Evolutionary conservation across 495 filamentous ascomycete genomes (phyloP).

Genomic region (Xylaria grammica): DNA sequence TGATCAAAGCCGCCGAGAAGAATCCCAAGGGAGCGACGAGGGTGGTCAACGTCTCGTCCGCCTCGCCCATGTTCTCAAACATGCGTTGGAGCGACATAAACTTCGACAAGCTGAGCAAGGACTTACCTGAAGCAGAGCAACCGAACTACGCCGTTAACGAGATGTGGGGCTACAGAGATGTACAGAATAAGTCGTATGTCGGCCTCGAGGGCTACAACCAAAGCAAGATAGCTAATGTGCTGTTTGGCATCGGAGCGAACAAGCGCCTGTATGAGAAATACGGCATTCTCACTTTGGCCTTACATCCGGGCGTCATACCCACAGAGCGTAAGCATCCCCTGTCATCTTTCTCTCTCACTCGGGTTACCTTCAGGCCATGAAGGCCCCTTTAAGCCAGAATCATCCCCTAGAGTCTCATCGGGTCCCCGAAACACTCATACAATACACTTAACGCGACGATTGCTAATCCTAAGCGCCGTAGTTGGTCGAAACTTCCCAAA

Average conservation of each 20-base stretch:
- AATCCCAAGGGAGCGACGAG: constrained; percentile 44
- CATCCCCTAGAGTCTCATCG: too few relatives aligned
- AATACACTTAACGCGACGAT: too few relatives aligned
- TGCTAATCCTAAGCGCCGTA: too few relatives aligned
- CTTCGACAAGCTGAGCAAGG: constrained; percentile 46
- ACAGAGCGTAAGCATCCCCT: too few relatives aligned
- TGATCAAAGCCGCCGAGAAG: constrained; percentile 44
- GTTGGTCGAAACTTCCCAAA: constrained; percentile 31
- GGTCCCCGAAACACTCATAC: too few relatives aligned
- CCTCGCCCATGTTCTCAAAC: constrained; percentile 28
- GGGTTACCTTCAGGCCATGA: too few relatives aligned
- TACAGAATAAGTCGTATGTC: constrained; percentile 44
- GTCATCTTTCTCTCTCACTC: too few relatives aligned
- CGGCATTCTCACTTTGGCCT: constrained; percentile 40
- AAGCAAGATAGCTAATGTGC: constrained; percentile 59
- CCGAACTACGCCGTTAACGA: constrained; percentile 36
- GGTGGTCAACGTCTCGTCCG: constrained; percentile 52
- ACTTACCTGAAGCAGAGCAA: constrained; percentile 46
- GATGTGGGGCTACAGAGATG: constrained; percentile 39
- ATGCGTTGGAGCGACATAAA: constrained; percentile 53
- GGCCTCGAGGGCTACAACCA: constrained; percentile 52
- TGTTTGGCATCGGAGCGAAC: constrained; percentile 50
- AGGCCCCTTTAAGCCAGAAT: too few relatives aligned
- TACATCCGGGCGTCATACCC: constrained; percentile 50
- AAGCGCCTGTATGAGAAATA: constrained; percentile 39